Percentiles rank a stretch among this genome's conserved stretches.
Conservation (phyloP, 129 eudicot genomes). For the Flaveria linearis region DNA sequence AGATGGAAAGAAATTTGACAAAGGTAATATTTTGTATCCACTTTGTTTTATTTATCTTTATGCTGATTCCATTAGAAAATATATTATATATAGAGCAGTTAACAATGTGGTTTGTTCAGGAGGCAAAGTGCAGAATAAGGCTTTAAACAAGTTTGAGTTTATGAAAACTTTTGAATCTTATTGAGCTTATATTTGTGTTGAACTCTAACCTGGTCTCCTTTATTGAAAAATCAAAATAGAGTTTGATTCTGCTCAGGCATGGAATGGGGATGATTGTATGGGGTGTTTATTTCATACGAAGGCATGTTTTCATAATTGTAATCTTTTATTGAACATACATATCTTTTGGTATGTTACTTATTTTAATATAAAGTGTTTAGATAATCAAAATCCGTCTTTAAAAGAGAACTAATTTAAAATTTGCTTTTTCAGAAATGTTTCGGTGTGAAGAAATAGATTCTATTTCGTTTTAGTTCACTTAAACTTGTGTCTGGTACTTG, state of each 20-base stretch:
- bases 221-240: neutral
- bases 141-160: no score
- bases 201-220: neutral
- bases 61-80: neutral
- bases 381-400: neutral
- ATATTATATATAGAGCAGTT: no score
- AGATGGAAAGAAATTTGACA: conserved; percentile 87
- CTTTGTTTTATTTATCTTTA: neutral
- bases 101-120: no score
- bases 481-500: neutral
- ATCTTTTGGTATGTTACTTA: neutral
- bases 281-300: neutral
- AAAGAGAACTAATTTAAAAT: neutral
- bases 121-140: no score
- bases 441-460: neutral
- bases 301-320: neutral
- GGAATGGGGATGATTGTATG: neutral
- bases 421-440: neutral
- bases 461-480: neutral
- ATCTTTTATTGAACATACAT: neutral
- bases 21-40: conserved; percentile 35
- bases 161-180: no score
- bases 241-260: neutral
- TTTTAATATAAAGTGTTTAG: neutral
- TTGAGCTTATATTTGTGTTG: no score